phyloP scores from a whole-genome alignment of 163 green algal species.

The Prototheca cutis region DNA sequence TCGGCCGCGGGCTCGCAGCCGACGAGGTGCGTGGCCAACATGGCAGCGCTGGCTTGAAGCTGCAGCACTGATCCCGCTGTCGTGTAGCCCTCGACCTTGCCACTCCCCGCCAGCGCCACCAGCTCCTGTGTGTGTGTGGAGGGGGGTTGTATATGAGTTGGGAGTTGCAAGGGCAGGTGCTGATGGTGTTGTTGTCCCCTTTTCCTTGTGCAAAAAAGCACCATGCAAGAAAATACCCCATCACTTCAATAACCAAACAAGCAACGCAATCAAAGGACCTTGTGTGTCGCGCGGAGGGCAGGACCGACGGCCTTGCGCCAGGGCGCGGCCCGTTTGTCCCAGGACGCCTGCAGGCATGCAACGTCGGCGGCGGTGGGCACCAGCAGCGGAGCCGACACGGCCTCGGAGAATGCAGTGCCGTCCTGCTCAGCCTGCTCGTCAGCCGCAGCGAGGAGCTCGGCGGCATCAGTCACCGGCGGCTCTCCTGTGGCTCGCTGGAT shows the following conservation, averaged over 20 bases:
- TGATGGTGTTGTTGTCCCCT: no score
- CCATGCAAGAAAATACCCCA: no score
- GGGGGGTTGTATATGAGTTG: no score
- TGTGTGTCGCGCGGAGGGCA: constrained; percentile 18
- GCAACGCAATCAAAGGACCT: no score
- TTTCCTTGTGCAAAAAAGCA: no score
- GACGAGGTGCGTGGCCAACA: constrained; percentile 6
- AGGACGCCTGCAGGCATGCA: constrained; percentile 3
- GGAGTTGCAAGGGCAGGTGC: no score
- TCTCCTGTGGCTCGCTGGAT: not conserved
- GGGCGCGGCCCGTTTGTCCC: constrained; percentile 13
- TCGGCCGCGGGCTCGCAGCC: constrained; percentile 6
- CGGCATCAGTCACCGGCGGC: not conserved
- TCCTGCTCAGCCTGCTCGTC: no score
- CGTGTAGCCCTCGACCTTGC: constrained; percentile 11
- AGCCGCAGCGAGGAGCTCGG: no score
- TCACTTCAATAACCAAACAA: no score
- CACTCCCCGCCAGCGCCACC: constrained; percentile 8
- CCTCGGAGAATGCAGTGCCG: no score
- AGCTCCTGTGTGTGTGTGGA: no score
- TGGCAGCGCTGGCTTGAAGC: constrained; percentile 15
- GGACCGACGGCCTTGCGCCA: constrained; percentile 17
- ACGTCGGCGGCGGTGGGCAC: constrained; percentile 7
- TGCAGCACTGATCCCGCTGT: constrained; percentile 3
- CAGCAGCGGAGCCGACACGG: not conserved